These are phyloP conservation scores for Pinus albicaulis DNA, from an alignment of 75 land plant genomes.

Conservation along the genomic window DNA sequence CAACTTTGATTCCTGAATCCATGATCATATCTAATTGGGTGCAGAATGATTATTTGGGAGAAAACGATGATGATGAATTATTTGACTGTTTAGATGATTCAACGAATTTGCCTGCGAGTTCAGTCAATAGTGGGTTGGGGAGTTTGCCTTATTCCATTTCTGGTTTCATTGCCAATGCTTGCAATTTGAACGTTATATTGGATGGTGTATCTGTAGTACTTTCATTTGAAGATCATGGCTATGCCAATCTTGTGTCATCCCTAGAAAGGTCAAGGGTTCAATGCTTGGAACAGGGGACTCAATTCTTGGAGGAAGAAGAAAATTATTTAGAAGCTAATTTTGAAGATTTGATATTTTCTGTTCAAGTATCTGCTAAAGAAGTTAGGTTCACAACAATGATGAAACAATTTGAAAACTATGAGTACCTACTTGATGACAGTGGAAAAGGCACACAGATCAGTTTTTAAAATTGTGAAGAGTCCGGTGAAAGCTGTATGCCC, in stretches of 20 bases:
- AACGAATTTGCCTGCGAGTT: conserved; percentile 49
- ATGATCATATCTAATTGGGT: conserved; percentile 84
- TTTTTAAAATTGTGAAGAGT: neutral
- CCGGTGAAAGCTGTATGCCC: neutral
- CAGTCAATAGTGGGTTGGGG: conserved; percentile 61
- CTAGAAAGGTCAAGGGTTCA: neutral
- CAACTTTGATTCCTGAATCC: conserved; percentile 45
- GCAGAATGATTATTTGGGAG: conserved; percentile 59
- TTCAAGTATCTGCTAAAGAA: conserved; percentile 63
- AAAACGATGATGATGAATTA: conserved; percentile 91
- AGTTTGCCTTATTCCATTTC: conserved; percentile 87
- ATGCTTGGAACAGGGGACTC: neutral
- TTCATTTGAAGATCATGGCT: conserved; percentile 4
- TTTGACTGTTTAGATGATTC: conserved; percentile 94
- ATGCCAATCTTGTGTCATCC: neutral
- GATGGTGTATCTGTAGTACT: conserved; percentile 23
- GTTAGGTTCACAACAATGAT: conserved; percentile 31
- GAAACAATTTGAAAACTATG: conserved; percentile 33
- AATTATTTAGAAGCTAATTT: conserved; percentile 35
- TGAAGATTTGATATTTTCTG: conserved; percentile 26
- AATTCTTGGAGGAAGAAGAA: neutral
- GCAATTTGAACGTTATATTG: conserved; percentile 19
- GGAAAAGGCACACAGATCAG: neutral
- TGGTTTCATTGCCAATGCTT: conserved; percentile 81
- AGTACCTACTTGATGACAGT: conserved; percentile 12